phyloP scores from a whole-genome alignment of 805 yeast species.

The Cyberlindnera bimundalis region DNA sequence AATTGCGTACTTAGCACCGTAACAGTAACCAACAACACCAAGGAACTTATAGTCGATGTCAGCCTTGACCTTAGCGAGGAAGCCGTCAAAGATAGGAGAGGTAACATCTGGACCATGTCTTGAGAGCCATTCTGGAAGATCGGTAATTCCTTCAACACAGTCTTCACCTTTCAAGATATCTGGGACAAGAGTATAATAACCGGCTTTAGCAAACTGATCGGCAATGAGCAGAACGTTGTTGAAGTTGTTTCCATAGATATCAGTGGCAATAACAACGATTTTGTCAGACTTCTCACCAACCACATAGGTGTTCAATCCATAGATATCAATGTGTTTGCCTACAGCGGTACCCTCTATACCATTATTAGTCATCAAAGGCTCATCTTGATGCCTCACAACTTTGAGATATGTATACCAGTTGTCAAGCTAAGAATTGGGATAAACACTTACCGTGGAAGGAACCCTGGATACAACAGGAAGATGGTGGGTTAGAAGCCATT shows the following conservation, averaged over 20 bases:
- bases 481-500: conserved; percentile 53
- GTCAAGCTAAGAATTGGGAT: no score
- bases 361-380: no score
- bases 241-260: conserved; percentile 60
- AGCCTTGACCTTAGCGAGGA: conserved; percentile 39
- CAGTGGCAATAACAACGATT: conserved; percentile 61
- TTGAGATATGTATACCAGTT: no score
- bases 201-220: conserved; percentile 57
- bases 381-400: no score
- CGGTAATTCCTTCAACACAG: conserved; percentile 32
- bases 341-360: conserved; percentile 40
- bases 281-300: conserved; percentile 40
- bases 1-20: conserved; percentile 71
- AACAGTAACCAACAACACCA: conserved; percentile 76
- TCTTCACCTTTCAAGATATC: conserved; percentile 59
- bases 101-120: conserved; percentile 51
- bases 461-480: conserved; percentile 12
- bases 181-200: conserved; percentile 71
- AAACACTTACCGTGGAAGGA: conserved; percentile 26
- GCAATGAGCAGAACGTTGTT: conserved; percentile 61
- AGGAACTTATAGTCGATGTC: conserved; percentile 46
- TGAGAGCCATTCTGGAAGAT: conserved; percentile 44
- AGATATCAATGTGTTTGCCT: conserved; percentile 41
- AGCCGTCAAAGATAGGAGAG: conserved; percentile 45
- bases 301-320: conserved; percentile 44